Base-by-base conservation (phyloP, 2,329 filamentous ascomycete species). In the Fusarium phyllophilum region DNA sequence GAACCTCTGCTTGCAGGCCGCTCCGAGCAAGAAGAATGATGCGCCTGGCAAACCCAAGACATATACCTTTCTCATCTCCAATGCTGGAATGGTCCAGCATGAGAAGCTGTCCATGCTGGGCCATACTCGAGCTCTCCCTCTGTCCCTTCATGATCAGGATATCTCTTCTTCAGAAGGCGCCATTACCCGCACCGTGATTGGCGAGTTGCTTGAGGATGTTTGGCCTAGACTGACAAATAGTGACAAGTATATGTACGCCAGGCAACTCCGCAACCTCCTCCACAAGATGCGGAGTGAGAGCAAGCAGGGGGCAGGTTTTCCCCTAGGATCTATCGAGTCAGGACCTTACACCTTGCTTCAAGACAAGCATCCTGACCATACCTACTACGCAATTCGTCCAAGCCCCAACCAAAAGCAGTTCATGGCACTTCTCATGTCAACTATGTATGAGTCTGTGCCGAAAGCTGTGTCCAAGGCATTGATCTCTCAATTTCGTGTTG, bases 321-420 rank as follows among this genome's bases (percentile, higher is more conserved):
- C 41, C 11, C 45, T 74, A 4, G 71, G 71, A 15, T 76, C 74
- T n/a, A 41, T 78, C n/a, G 73, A 79, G 14, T 74, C 78, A 10
- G 74, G 66, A 5, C n/a, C 34, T 6, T 78, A 74, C 55, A 75
- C 69, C 11, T 59, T 82, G 6, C 46, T 81, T 9, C 55, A 81
- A 11, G 79, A 82, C 51, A 77, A 77, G 55, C 78, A 80, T 42
- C 59, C 65, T 18, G 66, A 66, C 1, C 77, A 75, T 42, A 81
- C 78, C 3, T 79, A 81, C 61, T 82, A 78, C 69, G 76, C 77
- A 3, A 73, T 82, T 18, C 74, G 76, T 10, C 22, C n/a, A 17
- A 10, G 42, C 8, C 72, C 75, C 3, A 71, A 44, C 10, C 60
- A 73, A 36, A 49, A 52, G 24, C 66, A 75, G 4, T 79, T 79